A percentile compares a stretch with the other conserved stretches of the same genome.
Evolutionary conservation across 176 grass and related monocot species (phyloP).

Genomic region (Bothriochloa decipiens): DNA sequence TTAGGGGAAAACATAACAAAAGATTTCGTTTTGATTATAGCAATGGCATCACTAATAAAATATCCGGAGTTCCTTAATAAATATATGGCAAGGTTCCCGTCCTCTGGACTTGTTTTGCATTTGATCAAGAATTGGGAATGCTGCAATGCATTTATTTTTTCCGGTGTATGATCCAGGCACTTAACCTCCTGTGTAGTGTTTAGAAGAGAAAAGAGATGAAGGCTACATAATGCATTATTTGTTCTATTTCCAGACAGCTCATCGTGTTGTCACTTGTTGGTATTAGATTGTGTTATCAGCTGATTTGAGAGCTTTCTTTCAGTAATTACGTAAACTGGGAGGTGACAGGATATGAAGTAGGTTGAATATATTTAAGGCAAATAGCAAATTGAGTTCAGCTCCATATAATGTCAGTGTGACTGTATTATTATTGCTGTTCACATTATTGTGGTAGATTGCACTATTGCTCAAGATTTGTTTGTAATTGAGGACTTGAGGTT

Average conservation of each 20-base stretch:
- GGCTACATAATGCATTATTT: background rate
- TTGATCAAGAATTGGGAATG: too few species aligned
- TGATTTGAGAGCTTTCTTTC: slow-evolving; percentile 5
- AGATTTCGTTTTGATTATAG: too few species aligned
- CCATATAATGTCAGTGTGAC: background rate
- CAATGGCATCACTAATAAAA: too few species aligned
- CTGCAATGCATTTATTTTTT: too few species aligned
- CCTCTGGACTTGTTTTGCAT: too few species aligned
- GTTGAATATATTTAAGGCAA: background rate
- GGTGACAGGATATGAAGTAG: slow-evolving; percentile 6
- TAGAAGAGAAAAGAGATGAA: too few species aligned
- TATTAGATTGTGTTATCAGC: background rate
- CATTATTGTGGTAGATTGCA: too few species aligned
- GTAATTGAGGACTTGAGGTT: background rate
- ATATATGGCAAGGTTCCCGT: too few species aligned
- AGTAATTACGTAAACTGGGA: background rate
- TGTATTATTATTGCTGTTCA: background rate
- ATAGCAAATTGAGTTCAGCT: background rate
- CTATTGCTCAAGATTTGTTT: background rate
- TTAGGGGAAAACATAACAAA: too few species aligned
- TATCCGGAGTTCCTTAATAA: too few species aligned
- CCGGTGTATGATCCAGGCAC: too few species aligned
- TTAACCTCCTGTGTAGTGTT: too few species aligned
- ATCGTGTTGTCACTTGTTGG: background rate
- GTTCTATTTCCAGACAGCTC: background rate